Percentiles rank a stretch among this genome's conserved stretches.
Evolutionary conservation across 768 basidiomycete species (phyloP).

Genomic region (Mycena belliarum): DNA sequence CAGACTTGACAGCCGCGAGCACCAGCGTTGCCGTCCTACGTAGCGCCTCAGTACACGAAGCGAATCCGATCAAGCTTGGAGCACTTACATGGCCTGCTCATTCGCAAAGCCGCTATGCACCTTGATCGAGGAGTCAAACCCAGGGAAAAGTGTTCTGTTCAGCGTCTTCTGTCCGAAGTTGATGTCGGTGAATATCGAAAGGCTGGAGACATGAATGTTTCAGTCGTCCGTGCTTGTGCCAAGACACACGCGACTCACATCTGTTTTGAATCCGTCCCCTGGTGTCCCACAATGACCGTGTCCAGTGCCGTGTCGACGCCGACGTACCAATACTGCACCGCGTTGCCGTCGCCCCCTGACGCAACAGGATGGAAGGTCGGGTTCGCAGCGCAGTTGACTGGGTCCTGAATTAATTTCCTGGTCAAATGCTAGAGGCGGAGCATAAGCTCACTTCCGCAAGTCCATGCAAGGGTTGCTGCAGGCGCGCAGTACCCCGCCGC

Average conservation of each 20-base stretch:
- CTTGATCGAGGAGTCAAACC: constrained; percentile 36
- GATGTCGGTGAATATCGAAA: constrained; percentile 40
- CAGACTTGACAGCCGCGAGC: constrained; percentile 40
- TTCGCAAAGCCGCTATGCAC: constrained; percentile 46
- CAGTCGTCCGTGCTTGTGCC: not conserved
- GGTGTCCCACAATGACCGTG: constrained; percentile 38
- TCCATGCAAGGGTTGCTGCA: constrained; percentile 41
- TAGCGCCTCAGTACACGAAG: not conserved
- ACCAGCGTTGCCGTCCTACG: constrained; percentile 41
- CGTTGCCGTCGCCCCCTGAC: constrained; percentile 48
- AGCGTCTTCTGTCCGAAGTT: constrained; percentile 34
- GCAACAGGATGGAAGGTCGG: constrained; percentile 48
- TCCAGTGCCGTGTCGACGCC: constrained; percentile 39
- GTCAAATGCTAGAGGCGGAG: no score
- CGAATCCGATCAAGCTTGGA: not conserved
- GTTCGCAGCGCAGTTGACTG: constrained; percentile 50
- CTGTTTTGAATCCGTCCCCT: constrained; percentile 35
- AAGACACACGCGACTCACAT: constrained; percentile 28
- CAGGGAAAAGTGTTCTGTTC: constrained; percentile 44
- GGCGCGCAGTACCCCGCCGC: constrained; percentile 52
- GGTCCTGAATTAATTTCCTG: not conserved
- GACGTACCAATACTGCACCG: constrained; percentile 49
- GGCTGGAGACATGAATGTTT: constrained; percentile 28
- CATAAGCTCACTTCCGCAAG: constrained; percentile 46
- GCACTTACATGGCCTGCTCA: constrained; percentile 42